Evolutionary conservation across 495 filamentous ascomycete genomes (phyloP), one percentile per base, ranked within the genome.

Genomic region (Thermochaetoides thermophila): DNA sequence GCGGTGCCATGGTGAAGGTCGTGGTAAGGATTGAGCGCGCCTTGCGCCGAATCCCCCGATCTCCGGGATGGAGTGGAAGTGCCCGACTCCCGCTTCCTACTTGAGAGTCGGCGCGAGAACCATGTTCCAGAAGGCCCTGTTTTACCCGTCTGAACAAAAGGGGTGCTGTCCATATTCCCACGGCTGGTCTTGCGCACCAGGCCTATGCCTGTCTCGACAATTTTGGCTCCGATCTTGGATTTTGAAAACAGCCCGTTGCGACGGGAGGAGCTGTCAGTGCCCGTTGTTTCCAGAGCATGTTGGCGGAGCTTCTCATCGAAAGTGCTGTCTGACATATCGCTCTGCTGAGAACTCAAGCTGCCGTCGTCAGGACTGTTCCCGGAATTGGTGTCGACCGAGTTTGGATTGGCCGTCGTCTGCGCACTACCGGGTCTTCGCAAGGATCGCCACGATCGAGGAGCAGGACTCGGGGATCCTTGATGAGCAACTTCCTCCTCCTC

Each of bases 401-500:
- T 32, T 52, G n/a, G 42, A 46, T n/a, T n/a, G 9, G 43, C 30
- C 15, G 35, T 27, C 15, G 40, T 38, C 28, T 42, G 46, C 35
- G 38, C 37, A 5, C 46, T 44, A 3, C 48, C 48, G 18, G 50
- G 52, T 17, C n/a, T n/a, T n/a, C 21, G 21, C 50, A 49, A 5
- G 39, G n/a, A 27, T 10, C 53, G 54, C 38, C 50, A 57, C 4
- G 45, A 27, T 17, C 63, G 52, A 7, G 63, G 62, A 3, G 62
- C 61, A 4, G 62, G 62, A 37, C 63, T 68, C 27, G 63, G 63
- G 10, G 63, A 66, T 4, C 48, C 60, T 30, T 60, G 53, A 21
- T 52, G 55, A 29, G 45, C 54, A 1, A 34, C 49, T 26, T 60
- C 52, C 18, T 61, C 55, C 39, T 62, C 59, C 32, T 57, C 41